These are phyloP conservation scores for Thermoascus crustaceus DNA, from an alignment of 2,329 filamentous ascomycete genomes.

Conservation along the genomic window DNA sequence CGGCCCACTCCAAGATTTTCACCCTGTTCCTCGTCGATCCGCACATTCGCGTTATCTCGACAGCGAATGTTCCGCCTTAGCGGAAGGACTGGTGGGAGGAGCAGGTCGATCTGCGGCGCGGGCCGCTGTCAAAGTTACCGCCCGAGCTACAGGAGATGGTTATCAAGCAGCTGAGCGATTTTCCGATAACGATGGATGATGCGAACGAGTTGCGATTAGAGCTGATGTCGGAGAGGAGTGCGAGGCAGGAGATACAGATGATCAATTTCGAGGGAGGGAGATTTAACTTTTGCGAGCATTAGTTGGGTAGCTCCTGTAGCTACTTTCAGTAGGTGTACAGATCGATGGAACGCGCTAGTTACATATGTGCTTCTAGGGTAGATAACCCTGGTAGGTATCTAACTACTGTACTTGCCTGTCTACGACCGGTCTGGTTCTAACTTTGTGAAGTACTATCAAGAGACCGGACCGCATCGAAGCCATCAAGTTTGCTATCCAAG, in stretches of 20 bases:
- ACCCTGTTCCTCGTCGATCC: slow-evolving; percentile 20
- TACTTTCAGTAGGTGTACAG: too few relatives aligned
- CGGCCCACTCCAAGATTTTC: slow-evolving; percentile 20
- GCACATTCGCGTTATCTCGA: slow-evolving; percentile 15
- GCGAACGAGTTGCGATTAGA: slow-evolving; percentile 29
- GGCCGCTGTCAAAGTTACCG: slow-evolving; percentile 6
- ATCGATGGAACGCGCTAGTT: too few relatives aligned
- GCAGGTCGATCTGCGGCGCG: neutral
- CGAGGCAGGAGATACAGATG: slow-evolving; percentile 5
- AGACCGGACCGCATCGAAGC: too few relatives aligned
- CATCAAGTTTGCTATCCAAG: too few relatives aligned
- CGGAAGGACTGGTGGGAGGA: slow-evolving; percentile 1
- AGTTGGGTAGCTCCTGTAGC: too few relatives aligned
- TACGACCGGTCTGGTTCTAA: too few relatives aligned
- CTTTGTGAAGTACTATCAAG: too few relatives aligned
- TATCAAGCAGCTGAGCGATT: slow-evolving; percentile 13
- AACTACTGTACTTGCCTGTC: too few relatives aligned
- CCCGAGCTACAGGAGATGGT: slow-evolving; percentile 22
- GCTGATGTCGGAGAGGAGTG: slow-evolving; percentile 34
- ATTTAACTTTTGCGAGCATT: too few relatives aligned
- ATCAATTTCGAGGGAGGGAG: too few relatives aligned
- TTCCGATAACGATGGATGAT: slow-evolving; percentile 27
- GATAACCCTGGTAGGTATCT: too few relatives aligned
- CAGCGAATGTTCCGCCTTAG: slow-evolving; percentile 19
- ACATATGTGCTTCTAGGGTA: too few relatives aligned